A percentile compares a stretch with the other conserved stretches of the same genome.
Evolutionary conservation across 352 stramenopile species (phyloP).

Genomic region (Phytophthora sojae): DNA sequence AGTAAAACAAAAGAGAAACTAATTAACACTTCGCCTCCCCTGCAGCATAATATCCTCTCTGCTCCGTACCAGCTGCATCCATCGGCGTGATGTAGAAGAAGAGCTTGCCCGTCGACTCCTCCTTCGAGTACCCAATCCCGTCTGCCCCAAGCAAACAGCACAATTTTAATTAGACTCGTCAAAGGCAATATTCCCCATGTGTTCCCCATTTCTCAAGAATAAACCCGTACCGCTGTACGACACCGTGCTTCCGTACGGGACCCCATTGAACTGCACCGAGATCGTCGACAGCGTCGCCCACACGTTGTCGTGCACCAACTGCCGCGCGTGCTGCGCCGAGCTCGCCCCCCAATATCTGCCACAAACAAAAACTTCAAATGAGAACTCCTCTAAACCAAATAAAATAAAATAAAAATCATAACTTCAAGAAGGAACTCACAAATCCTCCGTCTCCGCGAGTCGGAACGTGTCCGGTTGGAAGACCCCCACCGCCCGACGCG

Average conservation of each 20-base stretch:
- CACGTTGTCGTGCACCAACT: conserved; percentile 70
- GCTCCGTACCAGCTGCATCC: conserved; percentile 50
- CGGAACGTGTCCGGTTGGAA: conserved; percentile 30
- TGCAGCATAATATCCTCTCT: neutral
- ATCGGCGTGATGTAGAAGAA: conserved; percentile 78
- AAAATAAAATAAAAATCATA: neutral
- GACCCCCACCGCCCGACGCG: conserved; percentile 11
- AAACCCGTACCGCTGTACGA: conserved; percentile 71
- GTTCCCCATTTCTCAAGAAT: neutral
- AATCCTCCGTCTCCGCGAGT: conserved; percentile 20
- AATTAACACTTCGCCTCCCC: neutral
- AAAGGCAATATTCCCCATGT: too few relatives aligned
- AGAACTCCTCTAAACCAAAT: neutral
- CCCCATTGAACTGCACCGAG: conserved; percentile 62
- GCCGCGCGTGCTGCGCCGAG: conserved; percentile 55
- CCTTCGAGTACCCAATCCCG: conserved; percentile 52
- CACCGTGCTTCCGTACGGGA: conserved; percentile 61
- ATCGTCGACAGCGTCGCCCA: conserved; percentile 75
- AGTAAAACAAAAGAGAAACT: neutral
- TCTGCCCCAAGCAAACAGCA: conserved; percentile 41
- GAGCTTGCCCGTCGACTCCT: conserved; percentile 64
- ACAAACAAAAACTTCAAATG: conserved; percentile 3
- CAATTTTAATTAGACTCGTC: neutral
- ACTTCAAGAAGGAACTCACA: conserved; percentile 10
- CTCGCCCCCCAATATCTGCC: conserved; percentile 27